Conservation (phyloP, 1,139 yeast genomes). For the Pichia sp. region DNA sequence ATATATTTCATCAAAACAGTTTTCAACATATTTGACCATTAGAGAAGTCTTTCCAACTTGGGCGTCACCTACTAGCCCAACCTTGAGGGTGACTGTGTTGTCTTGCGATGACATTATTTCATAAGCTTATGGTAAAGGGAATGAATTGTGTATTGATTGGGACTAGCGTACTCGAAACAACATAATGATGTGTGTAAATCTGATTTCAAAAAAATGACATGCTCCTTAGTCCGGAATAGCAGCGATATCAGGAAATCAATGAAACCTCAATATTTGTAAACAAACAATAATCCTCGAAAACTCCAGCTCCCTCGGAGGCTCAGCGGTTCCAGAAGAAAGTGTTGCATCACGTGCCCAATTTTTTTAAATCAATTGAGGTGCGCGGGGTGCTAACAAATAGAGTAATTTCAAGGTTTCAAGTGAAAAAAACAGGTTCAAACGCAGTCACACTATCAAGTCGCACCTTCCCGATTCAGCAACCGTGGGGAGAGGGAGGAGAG, state of each 20-base stretch:
- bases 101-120: not conserved
- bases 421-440: not conserved
- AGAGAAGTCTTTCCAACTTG: slow-evolving; percentile 96
- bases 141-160: not conserved
- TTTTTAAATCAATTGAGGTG: not conserved
- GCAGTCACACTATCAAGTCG: slow-evolving; percentile 1
- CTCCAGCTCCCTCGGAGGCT: not conserved
- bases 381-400: not conserved
- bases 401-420: not conserved
- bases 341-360: not conserved
- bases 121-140: not conserved
- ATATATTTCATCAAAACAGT: slow-evolving; percentile 85
- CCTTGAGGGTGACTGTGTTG: slow-evolving; percentile 68
- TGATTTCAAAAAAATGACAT: no score
- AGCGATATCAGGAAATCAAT: no score
- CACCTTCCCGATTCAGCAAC: not conserved
- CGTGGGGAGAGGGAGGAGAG: not conserved
- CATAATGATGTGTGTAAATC: no score
- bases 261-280: no score
- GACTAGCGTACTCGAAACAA: no score
- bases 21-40: slow-evolving; percentile 96
- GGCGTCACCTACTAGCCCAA: slow-evolving; percentile 94
- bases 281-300: not conserved
- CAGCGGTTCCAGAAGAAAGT: not conserved
- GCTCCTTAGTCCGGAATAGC: no score